A percentile compares a stretch with the other conserved stretches of the same genome.
phyloP scores from a whole-genome alignment of 2,329 filamentous ascomycete genomes.

The Rutstroemia sp. region DNA sequence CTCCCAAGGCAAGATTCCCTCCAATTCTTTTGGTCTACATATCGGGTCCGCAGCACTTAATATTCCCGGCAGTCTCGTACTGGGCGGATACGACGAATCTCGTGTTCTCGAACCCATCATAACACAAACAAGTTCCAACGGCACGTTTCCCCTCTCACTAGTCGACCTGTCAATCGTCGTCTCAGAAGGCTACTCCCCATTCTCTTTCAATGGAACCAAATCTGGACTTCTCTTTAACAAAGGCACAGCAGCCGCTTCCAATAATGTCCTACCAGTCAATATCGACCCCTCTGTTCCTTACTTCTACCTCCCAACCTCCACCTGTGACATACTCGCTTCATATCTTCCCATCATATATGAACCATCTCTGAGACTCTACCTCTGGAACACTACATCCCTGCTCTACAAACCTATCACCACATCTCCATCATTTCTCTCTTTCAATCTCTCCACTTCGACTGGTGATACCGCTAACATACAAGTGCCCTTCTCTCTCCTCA shows the following conservation, averaged over 20 bases:
- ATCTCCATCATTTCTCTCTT: conserved; percentile 31
- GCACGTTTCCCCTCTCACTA: background rate
- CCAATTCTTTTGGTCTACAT: conserved; percentile 22
- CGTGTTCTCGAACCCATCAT: conserved; percentile 12
- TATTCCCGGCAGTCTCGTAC: conserved; percentile 15
- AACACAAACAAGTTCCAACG: conserved; percentile 8
- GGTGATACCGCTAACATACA: background rate
- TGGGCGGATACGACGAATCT: conserved; percentile 21
- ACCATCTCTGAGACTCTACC: conserved; percentile 26
- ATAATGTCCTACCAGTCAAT: conserved; percentile 12
- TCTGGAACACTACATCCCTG: conserved; percentile 28
- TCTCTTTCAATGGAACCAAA: conserved; percentile 9
- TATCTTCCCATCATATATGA: conserved; percentile 29
- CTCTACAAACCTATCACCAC: conserved; percentile 27
- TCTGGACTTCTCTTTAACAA: conserved; percentile 11
- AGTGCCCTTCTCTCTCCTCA: background rate
- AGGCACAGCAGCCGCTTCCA: background rate
- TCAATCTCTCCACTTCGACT: conserved; percentile 27
- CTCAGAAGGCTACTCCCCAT: conserved; percentile 15
- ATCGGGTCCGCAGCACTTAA: conserved; percentile 14
- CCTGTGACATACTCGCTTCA: conserved; percentile 30
- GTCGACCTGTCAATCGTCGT: conserved; percentile 19
- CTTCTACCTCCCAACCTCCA: conserved; percentile 29
- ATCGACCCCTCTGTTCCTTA: conserved; percentile 25
- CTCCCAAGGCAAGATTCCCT: conserved; percentile 4